These are phyloP conservation scores for Geranomyces variabilis DNA, from an alignment of 192 early-diverging fungal genomes.

Conservation along the genomic window DNA sequence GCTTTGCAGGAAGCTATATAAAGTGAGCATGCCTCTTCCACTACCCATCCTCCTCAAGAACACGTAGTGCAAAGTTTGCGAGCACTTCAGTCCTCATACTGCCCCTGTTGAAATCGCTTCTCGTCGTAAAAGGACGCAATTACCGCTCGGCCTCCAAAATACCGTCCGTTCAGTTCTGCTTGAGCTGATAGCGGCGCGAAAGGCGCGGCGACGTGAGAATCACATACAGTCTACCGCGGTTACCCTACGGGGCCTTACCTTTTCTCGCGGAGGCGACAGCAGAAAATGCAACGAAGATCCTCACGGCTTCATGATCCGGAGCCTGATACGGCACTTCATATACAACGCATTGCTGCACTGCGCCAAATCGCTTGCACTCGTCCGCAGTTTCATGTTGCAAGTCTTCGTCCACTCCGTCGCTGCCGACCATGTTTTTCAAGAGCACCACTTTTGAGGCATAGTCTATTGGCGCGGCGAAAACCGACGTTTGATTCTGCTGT, in stretches of 20 bases:
- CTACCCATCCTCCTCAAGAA: too few relatives aligned
- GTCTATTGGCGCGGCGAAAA: conserved; percentile 18
- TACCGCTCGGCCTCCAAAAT: conserved; percentile 75
- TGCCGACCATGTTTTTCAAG: conserved; percentile 77
- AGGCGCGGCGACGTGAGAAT: too few relatives aligned
- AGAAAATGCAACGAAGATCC: conserved; percentile 79
- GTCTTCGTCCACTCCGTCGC: conserved; percentile 75
- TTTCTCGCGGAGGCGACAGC: conserved; percentile 48
- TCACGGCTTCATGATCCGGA: conserved; percentile 69
- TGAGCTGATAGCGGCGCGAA: conserved; percentile 7
- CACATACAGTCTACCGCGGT: too few relatives aligned
- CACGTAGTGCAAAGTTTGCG: too few relatives aligned
- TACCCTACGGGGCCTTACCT: conserved; percentile 35
- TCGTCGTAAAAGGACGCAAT: conserved; percentile 65
- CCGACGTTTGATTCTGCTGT: conserved; percentile 43
- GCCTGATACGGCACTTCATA: conserved; percentile 62
- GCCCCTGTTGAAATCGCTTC: conserved; percentile 44
- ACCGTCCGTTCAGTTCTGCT: conserved; percentile 66
- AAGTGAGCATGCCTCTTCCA: too few relatives aligned
- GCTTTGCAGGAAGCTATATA: too few relatives aligned
- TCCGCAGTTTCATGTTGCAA: conserved; percentile 75
- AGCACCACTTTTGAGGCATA: conserved; percentile 52
- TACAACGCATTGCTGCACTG: conserved; percentile 69
- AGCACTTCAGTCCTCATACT: background rate
- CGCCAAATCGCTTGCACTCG: conserved; percentile 78